Conservation (phyloP, 1,139 yeast genomes). For the Lodderomyces margitis region DNA sequence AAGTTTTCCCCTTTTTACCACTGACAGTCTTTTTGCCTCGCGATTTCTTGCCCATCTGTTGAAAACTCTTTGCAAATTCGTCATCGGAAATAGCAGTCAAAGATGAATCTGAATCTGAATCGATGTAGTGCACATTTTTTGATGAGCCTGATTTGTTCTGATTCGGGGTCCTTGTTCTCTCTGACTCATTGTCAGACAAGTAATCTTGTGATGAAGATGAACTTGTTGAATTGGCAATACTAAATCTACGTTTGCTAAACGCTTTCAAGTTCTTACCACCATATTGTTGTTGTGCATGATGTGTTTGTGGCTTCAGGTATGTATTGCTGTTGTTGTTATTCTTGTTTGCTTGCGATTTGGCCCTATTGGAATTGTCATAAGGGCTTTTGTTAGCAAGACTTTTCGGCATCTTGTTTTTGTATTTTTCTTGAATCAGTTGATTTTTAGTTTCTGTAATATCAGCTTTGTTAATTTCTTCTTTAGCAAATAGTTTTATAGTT, state of each 20-base stretch:
- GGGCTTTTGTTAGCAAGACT: not conserved
- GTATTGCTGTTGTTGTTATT: not conserved
- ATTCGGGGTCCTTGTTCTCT: conserved; percentile 11
- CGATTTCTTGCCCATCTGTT: not conserved
- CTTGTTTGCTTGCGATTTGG: not conserved
- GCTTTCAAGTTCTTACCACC: conserved; percentile 35
- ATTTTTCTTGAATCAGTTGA: no score
- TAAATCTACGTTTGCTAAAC: conserved; percentile 36
- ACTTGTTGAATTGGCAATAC: conserved; percentile 40
- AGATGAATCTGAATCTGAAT: conserved; percentile 33
- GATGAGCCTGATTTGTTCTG: conserved; percentile 1
- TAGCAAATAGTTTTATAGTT: not conserved
- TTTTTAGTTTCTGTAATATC: no score
- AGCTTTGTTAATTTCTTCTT: no score
- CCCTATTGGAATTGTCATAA: not conserved
- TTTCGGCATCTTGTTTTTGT: no score
- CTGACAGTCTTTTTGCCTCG: conserved; percentile 8
- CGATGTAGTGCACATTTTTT: conserved; percentile 13
- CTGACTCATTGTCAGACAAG: conserved; percentile 17
- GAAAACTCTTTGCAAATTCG: conserved; percentile 9
- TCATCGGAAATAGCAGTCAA: conserved; percentile 43
- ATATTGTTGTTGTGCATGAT: conserved; percentile 5
- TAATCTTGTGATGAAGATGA: conserved; percentile 23
- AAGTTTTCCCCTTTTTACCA: conserved; percentile 9
- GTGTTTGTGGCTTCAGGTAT: not conserved